Base-by-base conservation (phyloP, 2,329 filamentous ascomycete species). In the Pezicula rhizophila region DNA sequence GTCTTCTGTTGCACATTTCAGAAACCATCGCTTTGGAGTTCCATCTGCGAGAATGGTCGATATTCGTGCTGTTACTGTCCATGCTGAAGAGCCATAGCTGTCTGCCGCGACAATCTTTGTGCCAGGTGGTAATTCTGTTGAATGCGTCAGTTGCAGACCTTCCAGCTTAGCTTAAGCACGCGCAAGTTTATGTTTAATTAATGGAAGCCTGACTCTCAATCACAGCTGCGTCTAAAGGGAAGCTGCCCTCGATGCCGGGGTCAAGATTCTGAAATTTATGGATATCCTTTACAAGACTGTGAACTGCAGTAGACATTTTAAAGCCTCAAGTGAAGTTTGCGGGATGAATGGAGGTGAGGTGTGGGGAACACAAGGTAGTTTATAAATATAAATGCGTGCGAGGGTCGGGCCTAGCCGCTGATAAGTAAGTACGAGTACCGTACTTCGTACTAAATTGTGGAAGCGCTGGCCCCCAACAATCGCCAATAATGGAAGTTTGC, bases 31-130 rank as follows among this genome's bases (percentile, higher is more conserved):
- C 26, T 58, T 43, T 7, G 28, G 39, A 26, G 50, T 53, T 2
- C 59, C 58, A 42, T 65, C 51, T 11, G 11, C 17, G 6, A 62
- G 51, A 10, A 34, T 28, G 35, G 60, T 58, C 44, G 64, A 51
- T 25, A 68, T 63, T 7, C 60, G 57, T 20, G 57, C 59, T 1
- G 62, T 65, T 4, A 52, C 54, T 2, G 64, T 62, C 66, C 66
- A 69, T 45, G 59, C 25, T 23, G 17, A 23, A 8, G 40, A 26
- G 40, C 23, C n/a, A 26, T 42, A 23, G 11, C 20, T 42, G 23
- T 8, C n/a, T 25, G 23, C 23, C 7, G 17, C 25, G 18, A 42
- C n/a, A 26, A 26, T n/a, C n/a, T 42, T 18, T 8, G 40, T 42
- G 2, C 20, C 23, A 23, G 18, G 40, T 42, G 40, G 40, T 23